Percentiles rank a stretch among this genome's conserved stretches.
These are phyloP conservation scores for Aspergillus sp. DNA, from an alignment of 2,329 filamentous ascomycete genomes.

Conservation along the genomic window DNA sequence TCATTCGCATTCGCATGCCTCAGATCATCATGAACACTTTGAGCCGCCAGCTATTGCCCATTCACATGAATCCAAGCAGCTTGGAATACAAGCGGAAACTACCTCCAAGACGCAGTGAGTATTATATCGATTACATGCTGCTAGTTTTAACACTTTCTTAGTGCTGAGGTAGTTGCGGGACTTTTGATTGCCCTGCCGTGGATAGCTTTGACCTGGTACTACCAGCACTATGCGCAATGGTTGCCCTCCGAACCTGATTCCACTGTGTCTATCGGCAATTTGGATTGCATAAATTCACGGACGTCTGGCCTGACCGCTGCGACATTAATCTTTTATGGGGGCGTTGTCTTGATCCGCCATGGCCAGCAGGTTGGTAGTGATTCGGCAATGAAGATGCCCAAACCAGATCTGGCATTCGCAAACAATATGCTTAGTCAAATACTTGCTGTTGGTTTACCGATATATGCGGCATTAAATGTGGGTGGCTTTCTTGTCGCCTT, in stretches of 20 bases:
- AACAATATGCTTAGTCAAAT: conserved; percentile 37
- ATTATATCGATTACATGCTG: neutral
- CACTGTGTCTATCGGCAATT: conserved; percentile 13
- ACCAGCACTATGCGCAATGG: conserved; percentile 30
- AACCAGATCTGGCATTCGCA: conserved; percentile 20
- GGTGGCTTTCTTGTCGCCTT: conserved; percentile 60
- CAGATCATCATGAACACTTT: conserved; percentile 27
- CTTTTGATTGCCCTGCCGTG: conserved; percentile 47
- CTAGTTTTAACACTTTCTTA: conserved; percentile 20
- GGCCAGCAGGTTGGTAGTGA: conserved; percentile 15
- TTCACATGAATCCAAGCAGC: neutral
- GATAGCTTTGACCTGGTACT: conserved; percentile 44
- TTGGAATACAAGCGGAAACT: conserved; percentile 3
- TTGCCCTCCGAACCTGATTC: conserved; percentile 14
- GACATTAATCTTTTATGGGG: conserved; percentile 38
- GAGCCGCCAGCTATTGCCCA: conserved; percentile 26
- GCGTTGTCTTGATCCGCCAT: conserved; percentile 29
- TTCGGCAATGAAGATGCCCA: conserved; percentile 23
- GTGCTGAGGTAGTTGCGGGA: conserved; percentile 55
- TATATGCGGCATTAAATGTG: conserved; percentile 60
- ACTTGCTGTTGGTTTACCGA: conserved; percentile 55
- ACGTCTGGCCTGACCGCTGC: conserved; percentile 35
- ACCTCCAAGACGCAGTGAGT: conserved; percentile 8
- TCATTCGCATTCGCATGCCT: conserved; percentile 45
- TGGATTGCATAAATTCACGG: conserved; percentile 29